Conservation (phyloP, 495 filamentous ascomycete genomes). For the Daldinia vernicosa region DNA sequence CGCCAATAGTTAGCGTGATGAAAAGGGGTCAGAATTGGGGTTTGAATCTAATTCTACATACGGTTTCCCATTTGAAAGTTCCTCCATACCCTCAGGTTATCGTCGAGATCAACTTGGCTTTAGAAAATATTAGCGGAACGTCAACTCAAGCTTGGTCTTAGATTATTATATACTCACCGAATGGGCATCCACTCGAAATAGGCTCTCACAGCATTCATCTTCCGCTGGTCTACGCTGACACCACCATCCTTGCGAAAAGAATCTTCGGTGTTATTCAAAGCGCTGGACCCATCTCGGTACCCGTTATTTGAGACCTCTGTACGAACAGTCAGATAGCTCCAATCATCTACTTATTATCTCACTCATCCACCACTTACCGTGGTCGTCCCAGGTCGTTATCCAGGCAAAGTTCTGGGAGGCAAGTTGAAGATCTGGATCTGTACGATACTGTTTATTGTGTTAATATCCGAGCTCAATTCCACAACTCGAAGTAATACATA, state of each 20-base stretch:
- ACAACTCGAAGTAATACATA: constrained; percentile 10
- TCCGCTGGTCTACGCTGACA: constrained; percentile 70
- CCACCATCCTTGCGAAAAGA: constrained; percentile 68
- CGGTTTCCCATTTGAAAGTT: constrained; percentile 68
- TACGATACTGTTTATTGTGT: constrained; percentile 58
- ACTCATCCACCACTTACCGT: constrained; percentile 48
- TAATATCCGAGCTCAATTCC: neutral
- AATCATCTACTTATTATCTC: neutral
- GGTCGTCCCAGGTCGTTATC: constrained; percentile 78
- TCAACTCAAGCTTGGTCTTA: neutral
- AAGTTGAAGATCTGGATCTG: constrained; percentile 67
- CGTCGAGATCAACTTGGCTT: constrained; percentile 71
- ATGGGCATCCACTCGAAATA: constrained; percentile 78
- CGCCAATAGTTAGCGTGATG: neutral
- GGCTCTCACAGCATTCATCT: constrained; percentile 73
- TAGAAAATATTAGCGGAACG: constrained; percentile 5
- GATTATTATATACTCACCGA: constrained; percentile 42
- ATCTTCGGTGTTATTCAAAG: constrained; percentile 67
- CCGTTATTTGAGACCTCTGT: constrained; percentile 68
- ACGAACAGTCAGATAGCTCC: constrained; percentile 3
- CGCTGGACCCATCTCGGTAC: constrained; percentile 63
- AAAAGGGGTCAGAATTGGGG: neutral
- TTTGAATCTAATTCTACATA: constrained; percentile 26
- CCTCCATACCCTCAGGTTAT: constrained; percentile 75
- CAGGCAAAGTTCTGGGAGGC: constrained; percentile 68